Evolutionary conservation across 352 stramenopile genomes (phyloP), one percentile per base, ranked within the genome.

Genomic region (Globisporangium irregulare): DNA sequence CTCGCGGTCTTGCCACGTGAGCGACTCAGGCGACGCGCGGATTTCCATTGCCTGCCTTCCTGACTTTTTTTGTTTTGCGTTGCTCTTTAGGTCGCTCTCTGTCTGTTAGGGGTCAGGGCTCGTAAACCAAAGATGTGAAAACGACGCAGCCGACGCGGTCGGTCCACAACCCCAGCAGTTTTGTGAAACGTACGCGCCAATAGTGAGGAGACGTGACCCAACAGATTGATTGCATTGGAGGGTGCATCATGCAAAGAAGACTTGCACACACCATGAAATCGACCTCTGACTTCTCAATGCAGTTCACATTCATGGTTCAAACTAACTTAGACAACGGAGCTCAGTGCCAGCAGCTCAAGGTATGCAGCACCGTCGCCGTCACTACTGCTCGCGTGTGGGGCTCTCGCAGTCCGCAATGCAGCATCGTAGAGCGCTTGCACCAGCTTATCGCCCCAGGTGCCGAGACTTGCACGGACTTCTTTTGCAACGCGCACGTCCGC

Each of bases 1-100:
- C 75, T 97, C 90, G 38, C 89, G 74, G 80, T 97, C 91, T 68
- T 98, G 90, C 92, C 92, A 98, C 20, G 84, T 91, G 62, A 86
- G 61, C 3, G 79, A 71, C 66, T 92, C 81, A n/a, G 80, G 72
- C 32, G 74, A 60, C 51, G 84, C 72, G 59, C 76, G 71, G 69
- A 91, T 85, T 73, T 91, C 83, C 71, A 84, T 84, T 36, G 27
- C 27, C 27, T 32, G 27, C 10, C 24, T 12, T 32, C 8, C 12
- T 9, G 2, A 8, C n/a, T 56, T 12, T 36, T 24, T 4, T 58
- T 58, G 51, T 3, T 34, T 24, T 14, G 10, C 20, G 3, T 12
- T 56, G 22, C 2, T n/a, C 14, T 56, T 27, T 20, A 43, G n/a
- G 15, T 55, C 34, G 6, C 9, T 61, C 8, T 41, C 34, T 41